Percentiles rank a stretch among this genome's conserved stretches.
These are phyloP conservation scores for Aspergillus sp. DNA, from an alignment of 2,329 filamentous ascomycete genomes.

Conservation along the genomic window DNA sequence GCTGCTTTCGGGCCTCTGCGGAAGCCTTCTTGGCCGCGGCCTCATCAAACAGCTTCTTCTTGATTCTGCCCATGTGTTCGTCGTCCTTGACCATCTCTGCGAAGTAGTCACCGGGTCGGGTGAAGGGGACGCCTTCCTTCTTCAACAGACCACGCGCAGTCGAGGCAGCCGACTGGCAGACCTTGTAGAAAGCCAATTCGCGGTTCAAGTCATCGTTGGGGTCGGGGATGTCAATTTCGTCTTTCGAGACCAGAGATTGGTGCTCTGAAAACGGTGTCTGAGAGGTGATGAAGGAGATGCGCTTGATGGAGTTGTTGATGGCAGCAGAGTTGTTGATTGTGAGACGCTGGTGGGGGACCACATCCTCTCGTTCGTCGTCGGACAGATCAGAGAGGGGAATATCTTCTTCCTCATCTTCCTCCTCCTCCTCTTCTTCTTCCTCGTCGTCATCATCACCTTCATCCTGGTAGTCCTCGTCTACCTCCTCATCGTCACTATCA, in stretches of 20 bases:
- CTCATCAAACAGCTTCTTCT: slow-evolving; percentile 86
- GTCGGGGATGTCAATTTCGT: slow-evolving; percentile 70
- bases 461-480: slow-evolving; percentile 25
- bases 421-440: slow-evolving; percentile 53
- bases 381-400: slow-evolving; percentile 82
- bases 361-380: slow-evolving; percentile 77
- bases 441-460: slow-evolving; percentile 33
- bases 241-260: slow-evolving; percentile 67
- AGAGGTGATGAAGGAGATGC: slow-evolving; percentile 52
- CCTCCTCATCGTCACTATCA: slow-evolving; percentile 21
- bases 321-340: slow-evolving; percentile 97
- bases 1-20: slow-evolving; percentile 82
- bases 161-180: slow-evolving; percentile 74
- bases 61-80: slow-evolving; percentile 96
- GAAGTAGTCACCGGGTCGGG: slow-evolving; percentile 89
- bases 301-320: slow-evolving; percentile 72
- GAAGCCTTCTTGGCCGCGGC: slow-evolving; percentile 89
- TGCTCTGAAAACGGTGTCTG: slow-evolving; percentile 76
- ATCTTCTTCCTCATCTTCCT: slow-evolving; percentile 75
- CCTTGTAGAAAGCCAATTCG: slow-evolving; percentile 88
- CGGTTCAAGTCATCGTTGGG: slow-evolving; percentile 87
- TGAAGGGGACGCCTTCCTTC: slow-evolving; percentile 79
- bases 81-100: slow-evolving; percentile 99
- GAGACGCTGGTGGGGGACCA: slow-evolving; percentile 84
- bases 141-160: slow-evolving; percentile 69